Conservation (phyloP, 129 eudicot species). For the Flaveria brownii region DNA sequence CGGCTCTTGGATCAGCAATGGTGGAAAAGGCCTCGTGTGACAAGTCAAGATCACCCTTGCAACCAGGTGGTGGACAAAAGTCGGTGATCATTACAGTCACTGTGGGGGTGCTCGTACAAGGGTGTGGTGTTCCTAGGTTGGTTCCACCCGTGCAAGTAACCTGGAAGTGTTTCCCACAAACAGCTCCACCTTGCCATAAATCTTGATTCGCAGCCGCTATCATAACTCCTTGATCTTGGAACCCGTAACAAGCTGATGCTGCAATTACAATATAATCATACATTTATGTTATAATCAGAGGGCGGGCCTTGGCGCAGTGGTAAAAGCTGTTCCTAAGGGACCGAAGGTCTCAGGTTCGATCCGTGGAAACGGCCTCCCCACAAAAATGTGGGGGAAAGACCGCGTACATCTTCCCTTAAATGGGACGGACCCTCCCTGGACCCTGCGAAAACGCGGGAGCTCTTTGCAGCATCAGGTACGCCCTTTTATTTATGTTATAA, state of each 20-base stretch:
- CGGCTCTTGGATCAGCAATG: background rate
- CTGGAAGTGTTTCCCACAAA: constrained; percentile 2
- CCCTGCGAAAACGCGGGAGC: no score
- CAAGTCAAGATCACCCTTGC: constrained; percentile 11
- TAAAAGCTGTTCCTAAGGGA: no score
- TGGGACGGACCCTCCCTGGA: no score
- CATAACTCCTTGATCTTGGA: constrained; percentile 13
- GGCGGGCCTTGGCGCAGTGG: no score
- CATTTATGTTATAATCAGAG: background rate
- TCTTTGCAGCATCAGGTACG: no score
- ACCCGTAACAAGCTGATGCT: constrained; percentile 8
- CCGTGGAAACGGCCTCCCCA: no score
- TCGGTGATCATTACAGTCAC: constrained; percentile 2
- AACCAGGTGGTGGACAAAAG: constrained; percentile 2
- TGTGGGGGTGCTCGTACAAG: background rate
- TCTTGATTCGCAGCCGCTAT: background rate
- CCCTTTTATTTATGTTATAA: background rate
- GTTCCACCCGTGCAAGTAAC: background rate
- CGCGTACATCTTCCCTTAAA: no score
- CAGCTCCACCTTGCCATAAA: constrained; percentile 9
- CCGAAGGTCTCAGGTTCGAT: no score
- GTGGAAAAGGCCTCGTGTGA: constrained; percentile 7
- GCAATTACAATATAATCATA: background rate
- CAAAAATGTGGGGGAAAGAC: no score
- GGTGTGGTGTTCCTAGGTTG: constrained; percentile 3